phyloP scores from a whole-genome alignment of 2,329 filamentous ascomycete species.

The Chaetomiaceae sp. region DNA sequence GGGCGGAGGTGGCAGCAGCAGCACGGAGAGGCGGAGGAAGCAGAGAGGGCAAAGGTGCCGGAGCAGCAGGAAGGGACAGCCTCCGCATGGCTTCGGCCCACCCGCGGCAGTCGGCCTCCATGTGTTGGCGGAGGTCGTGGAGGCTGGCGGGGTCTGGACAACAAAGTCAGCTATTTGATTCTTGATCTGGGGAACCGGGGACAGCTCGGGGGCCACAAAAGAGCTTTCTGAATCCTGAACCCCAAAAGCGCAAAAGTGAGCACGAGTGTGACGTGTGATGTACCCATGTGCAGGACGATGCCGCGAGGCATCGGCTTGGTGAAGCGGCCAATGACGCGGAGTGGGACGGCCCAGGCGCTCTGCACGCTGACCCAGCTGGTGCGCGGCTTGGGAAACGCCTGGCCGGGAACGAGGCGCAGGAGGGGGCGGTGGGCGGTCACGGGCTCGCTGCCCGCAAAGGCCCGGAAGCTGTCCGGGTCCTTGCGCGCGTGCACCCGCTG shows the following conservation, averaged over 20 bases:
- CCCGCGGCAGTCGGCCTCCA: neutral
- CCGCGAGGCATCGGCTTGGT: no score
- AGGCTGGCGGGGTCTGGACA: constrained; percentile 10
- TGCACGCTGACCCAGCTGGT: constrained; percentile 23
- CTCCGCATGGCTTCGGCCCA: neutral
- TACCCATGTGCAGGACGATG: no score
- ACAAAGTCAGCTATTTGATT: no score
- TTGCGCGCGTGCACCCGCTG: neutral
- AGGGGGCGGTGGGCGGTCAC: neutral
- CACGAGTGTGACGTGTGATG: no score
- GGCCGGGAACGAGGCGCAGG: constrained; percentile 24
- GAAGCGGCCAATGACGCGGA: constrained; percentile 17
- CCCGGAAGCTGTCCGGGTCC: neutral
- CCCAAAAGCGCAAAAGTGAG: no score
- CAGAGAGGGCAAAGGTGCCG: neutral
- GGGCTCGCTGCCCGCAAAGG: constrained; percentile 3
- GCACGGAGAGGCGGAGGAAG: neutral
- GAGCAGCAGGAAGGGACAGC: neutral
- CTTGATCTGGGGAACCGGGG: no score
- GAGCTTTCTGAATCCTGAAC: no score
- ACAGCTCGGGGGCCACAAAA: no score
- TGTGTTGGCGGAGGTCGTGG: constrained; percentile 5
- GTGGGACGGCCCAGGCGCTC: constrained; percentile 19
- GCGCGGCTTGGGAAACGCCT: constrained; percentile 20
- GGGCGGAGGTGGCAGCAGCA: no score